These are phyloP conservation scores for Rhodosporidiobolus sp. DNA, from an alignment of 768 basidiomycete genomes.

Conservation along the genomic window DNA sequence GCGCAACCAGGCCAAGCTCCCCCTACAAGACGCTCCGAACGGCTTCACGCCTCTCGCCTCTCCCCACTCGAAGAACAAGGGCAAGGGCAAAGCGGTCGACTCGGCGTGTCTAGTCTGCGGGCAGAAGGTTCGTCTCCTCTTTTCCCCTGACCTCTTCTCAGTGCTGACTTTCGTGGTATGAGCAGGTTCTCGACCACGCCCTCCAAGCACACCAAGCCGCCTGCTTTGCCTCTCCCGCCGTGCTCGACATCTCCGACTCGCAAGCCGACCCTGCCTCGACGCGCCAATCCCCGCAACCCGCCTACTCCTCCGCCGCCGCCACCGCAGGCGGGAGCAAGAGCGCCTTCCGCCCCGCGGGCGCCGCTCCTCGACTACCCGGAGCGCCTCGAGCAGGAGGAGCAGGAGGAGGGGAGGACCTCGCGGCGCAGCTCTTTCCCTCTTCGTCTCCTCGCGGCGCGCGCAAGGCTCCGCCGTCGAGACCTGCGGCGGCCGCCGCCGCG, in stretches of 20 bases:
- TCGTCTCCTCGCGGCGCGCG: not conserved
- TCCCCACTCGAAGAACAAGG: not conserved
- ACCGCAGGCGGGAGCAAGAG: not conserved
- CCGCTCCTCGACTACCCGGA: not conserved
- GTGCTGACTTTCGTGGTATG: fast-evolving
- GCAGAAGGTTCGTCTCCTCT: not conserved
- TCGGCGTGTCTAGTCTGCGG: not conserved
- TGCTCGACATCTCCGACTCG: not conserved
- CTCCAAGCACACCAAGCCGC: not conserved
- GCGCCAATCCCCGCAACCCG: not conserved
- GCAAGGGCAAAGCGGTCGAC: not conserved
- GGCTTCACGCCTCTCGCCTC: not conserved
- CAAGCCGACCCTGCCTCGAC: not conserved
- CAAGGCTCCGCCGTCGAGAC: not conserved
- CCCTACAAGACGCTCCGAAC: slow-evolving; percentile 3
- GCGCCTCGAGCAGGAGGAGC: not conserved
- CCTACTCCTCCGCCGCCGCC: not conserved
- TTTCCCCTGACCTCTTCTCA: fast-evolving
- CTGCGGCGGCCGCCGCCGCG: not conserved
- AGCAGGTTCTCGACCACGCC: not conserved
- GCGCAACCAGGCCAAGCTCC: not conserved
- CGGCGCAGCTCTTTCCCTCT: slow-evolving; percentile 5
- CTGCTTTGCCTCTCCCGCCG: not conserved
- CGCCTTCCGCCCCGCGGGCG: slow-evolving; percentile 8
- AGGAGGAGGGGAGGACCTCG: not conserved